Conservation (phyloP, 106 monocot species). For the Dendrobium officinale region DNA sequence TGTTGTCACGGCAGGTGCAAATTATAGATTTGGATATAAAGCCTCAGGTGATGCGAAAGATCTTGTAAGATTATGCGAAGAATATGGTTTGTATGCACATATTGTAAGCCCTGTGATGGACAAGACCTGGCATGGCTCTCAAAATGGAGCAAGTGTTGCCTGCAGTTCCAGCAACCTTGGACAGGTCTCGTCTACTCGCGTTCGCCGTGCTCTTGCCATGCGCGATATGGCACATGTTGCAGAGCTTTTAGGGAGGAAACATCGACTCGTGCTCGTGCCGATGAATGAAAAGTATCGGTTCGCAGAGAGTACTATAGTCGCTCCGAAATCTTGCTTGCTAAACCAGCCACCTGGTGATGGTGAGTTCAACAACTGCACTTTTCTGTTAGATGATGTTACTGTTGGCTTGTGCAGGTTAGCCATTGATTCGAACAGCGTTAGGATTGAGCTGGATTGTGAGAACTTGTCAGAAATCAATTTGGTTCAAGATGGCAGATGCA, state of each 20-base stretch:
- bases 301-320: slow-evolving; percentile 10
- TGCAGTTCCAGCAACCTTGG: slow-evolving; percentile 29
- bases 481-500: slow-evolving; percentile 5
- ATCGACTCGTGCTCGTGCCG: slow-evolving; percentile 56
- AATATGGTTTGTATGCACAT: slow-evolving; percentile 56
- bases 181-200: slow-evolving; percentile 85
- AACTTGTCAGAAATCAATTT: not conserved
- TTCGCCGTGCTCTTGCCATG: slow-evolving; percentile 66
- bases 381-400: slow-evolving; percentile 34
- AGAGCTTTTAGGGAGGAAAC: slow-evolving; percentile 73
- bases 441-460: slow-evolving; percentile 34
- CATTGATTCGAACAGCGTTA: slow-evolving; percentile 24
- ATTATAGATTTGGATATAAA: slow-evolving; percentile 95
- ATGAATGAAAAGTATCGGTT: slow-evolving; percentile 14
- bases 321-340: slow-evolving; percentile 48
- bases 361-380: slow-evolving; percentile 47
- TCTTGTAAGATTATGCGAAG: slow-evolving; percentile 71
- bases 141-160: slow-evolving; percentile 27
- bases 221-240: slow-evolving; percentile 69
- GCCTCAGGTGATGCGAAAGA: slow-evolving; percentile 81
- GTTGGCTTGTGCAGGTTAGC: slow-evolving; percentile 39
- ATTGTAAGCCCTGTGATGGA: slow-evolving; percentile 86
- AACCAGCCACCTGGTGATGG: slow-evolving; percentile 76
- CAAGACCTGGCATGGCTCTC: slow-evolving; percentile 12
- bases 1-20: slow-evolving; percentile 51